Evolutionary conservation across 148 eudicot genomes (phyloP), one percentile per base, ranked within the genome.

Genomic region (Chenopodium suecicum): DNA sequence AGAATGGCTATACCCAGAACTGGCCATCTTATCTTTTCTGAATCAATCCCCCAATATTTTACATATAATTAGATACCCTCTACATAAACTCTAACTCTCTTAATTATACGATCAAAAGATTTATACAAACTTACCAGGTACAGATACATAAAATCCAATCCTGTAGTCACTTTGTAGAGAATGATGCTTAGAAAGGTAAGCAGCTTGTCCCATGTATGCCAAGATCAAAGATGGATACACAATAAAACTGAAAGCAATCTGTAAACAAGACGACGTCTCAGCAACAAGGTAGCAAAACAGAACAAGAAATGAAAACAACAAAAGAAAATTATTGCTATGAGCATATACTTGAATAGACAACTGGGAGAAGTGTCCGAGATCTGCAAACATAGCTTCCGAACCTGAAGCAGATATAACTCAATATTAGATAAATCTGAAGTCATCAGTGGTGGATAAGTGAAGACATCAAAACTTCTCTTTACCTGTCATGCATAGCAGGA

Each of bases 351-450:
- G 68, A 5, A 86, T 86, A 23, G 88, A 86, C 31, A 34, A 73
- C 46, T 86, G 88, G 10, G 88, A 82, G 71, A 86, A 86, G 73
- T 86, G 88, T 29, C 88, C 86, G 32, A 94, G 89, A 87, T 94
- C 95, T 9, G 97, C 97, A 82, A 92, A 94, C 97, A 94, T 90
- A 58, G 97, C 97, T 87, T 94, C 97, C 1, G 97, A 82, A 62
- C 96, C 98, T 91, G 86, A 79, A 17, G 62, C 73, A 76, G 62
- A 64, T 46, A 27, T 52, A 75, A 78, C 9, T 58, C 23, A 62
- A 23, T 52, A 25, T 84, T 66, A 84, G 77, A 74, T 3, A 56
- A 70, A 31, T n/a, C 62, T 22, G 54, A 25, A 17, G 65, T 47
- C 17, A 37, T 19, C 6, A 19, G 32, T 11, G 60, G 62, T 50